Base-by-base conservation (phyloP, 257 asterid genomes). In the Verbena officinalis region DNA sequence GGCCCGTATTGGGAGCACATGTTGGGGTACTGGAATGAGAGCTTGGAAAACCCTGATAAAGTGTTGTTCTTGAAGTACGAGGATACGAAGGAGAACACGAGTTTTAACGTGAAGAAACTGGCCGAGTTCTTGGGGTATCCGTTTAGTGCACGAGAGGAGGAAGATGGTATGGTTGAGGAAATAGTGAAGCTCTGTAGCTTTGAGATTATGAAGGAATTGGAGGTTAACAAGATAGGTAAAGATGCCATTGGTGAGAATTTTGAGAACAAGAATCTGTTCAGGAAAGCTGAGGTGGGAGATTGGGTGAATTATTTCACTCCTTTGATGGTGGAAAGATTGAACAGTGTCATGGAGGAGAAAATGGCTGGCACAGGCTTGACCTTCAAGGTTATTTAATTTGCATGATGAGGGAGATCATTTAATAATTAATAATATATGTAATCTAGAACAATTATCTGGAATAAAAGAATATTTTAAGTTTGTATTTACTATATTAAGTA, bases 1-100 rank as follows among this genome's bases (percentile, higher is more conserved):
- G 88, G 90, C 12, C 90, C 88, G 9, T 83, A 72, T 20, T 83
- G 88, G 86, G 88, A 86, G n/a, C 94, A 85, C 51, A 67, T 83
- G 83, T 23, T 83, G 34, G 87, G 83, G 12, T 80, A 74, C 40
- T 83, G 90, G 87, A 40, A 22, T 0, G 76, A 65, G 70, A 81
- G 84, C 54, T 36, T 57, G 19, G 59, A 64, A 21, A 69, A 12
- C 27, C 77, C 84, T 9, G 12, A 67, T 19, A 78, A 80, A 46
- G 83, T 82, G 2, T 21, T 85, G 73, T 81, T 83, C 42, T 22
- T 83, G 57, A 83, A 60, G 75, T 86, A 78, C 15, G 90, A 83
- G 70, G 90, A 86, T 0, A 62, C 83, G 76, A 77, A 77, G 64
- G 71, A 55, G n/a, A 60, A 81, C 23, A 11, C 49, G 1, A 34